Base-by-base conservation (phyloP, 1,139 yeast species). In the Saccharomyces hybrid region DNA sequence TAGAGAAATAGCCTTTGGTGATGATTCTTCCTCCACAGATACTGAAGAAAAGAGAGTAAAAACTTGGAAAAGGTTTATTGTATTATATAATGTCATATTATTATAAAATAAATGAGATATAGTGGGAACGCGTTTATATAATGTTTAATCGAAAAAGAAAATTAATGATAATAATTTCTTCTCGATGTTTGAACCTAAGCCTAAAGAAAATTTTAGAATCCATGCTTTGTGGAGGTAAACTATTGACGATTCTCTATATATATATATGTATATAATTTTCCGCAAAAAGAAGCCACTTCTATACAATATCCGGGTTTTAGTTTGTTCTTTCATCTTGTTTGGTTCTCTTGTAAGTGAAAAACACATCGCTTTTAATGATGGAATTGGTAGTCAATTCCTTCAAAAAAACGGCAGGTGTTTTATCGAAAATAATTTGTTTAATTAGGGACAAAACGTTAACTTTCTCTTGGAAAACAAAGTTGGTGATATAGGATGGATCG, bases 1-100 rank as follows among this genome's bases (percentile, higher is more conserved):
- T 55, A 74, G 91, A 62, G 82, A 81, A 61, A 80, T 83, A 55
- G 91, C 95, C 0, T 84, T 86, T 69, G 86, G 48, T 4, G 38
- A 48, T 3, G 53, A 51, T 29, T 38, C 51, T 38, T 38, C 49
- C n/a, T 26, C 42, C 7, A 42, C 27, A 16, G 47, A 48, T 44
- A 19, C 34, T 16, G 42, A 42, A 29, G 52, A 50, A 14, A 50
- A 14, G n/a, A 31, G 47, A 44, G 47, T 24, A 14, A 24, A 19
- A 8, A 46, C 12, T 46, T 21, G 16, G n/a, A 38, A 5, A 38
- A 38, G 44, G 24, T 38, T 16, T 38, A 24, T 38, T 38, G 44
- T 38, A 38, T 19, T 38, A 38, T 38, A 19, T 38, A 38, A 12
- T 54, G 55, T 49, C 27, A 47, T 14, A 12, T 14, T 24, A 38